Percentiles rank a stretch among this genome's conserved stretches.
phyloP scores from a whole-genome alignment of 805 yeast species.

The Hanseniaspora osmophila region DNA sequence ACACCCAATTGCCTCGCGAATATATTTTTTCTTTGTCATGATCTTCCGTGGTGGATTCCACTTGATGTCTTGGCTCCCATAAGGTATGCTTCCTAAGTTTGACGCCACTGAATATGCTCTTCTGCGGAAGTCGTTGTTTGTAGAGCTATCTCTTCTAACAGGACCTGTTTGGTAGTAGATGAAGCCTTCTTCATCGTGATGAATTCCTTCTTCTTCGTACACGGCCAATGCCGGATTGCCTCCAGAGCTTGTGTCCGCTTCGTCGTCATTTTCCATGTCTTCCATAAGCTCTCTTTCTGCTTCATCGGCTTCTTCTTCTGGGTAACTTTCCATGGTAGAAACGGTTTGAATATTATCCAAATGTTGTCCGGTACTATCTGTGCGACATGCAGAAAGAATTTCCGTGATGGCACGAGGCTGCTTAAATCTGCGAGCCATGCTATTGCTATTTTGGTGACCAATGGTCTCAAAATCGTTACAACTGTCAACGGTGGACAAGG shows the following conservation, averaged over 20 bases:
- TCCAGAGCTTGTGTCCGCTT: neutral
- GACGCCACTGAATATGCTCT: slow-evolving; percentile 16
- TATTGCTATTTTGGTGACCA: too few relatives aligned
- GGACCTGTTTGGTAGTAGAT: too few relatives aligned
- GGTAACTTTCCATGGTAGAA: neutral
- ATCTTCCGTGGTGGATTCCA: slow-evolving; percentile 36
- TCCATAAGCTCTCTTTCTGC: slow-evolving; percentile 12
- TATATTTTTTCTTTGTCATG: slow-evolving; percentile 26
- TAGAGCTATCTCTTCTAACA: neutral
- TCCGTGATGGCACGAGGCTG: too few relatives aligned
- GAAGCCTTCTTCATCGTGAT: slow-evolving; percentile 14
- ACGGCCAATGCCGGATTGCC: slow-evolving; percentile 7
- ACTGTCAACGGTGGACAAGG: too few relatives aligned
- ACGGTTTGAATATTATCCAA: neutral
- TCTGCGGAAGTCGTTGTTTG: slow-evolving; percentile 7
- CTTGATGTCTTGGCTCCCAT: slow-evolving; percentile 22
- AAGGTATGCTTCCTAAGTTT: slow-evolving; percentile 13
- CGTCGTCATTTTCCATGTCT: slow-evolving; percentile 10
- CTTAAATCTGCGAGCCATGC: too few relatives aligned
- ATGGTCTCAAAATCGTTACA: too few relatives aligned
- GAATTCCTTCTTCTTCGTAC: slow-evolving; percentile 15
- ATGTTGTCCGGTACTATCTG: neutral
- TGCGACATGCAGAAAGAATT: neutral
- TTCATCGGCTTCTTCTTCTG: slow-evolving; percentile 9
- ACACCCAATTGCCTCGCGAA: slow-evolving; percentile 42